These are phyloP conservation scores for Neonectria ditissima DNA, from an alignment of 2,329 filamentous ascomycete species.

Conservation along the genomic window DNA sequence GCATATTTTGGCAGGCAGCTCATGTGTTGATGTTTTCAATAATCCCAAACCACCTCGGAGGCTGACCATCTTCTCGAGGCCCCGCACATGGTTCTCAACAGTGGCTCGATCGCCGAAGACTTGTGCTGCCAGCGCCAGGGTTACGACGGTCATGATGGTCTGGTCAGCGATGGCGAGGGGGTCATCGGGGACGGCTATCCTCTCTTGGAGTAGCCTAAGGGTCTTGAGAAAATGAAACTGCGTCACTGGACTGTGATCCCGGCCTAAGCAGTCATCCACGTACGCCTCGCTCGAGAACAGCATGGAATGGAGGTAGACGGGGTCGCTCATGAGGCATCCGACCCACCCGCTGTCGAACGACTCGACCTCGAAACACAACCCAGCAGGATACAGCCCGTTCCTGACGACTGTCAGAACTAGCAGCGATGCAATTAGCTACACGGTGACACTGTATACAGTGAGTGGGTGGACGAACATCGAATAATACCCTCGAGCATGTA, in stretches of 20 bases:
- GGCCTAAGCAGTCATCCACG: slow-evolving; percentile 16
- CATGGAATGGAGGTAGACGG: slow-evolving; percentile 35
- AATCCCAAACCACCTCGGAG: slow-evolving; percentile 34
- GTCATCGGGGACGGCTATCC: slow-evolving; percentile 16
- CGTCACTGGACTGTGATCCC: slow-evolving; percentile 15
- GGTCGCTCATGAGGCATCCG: slow-evolving; percentile 29
- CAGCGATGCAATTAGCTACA: background rate
- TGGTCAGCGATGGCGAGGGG: slow-evolving; percentile 24
- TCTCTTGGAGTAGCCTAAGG: slow-evolving; percentile 31
- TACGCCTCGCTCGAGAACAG: slow-evolving; percentile 32
- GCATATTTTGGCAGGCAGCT: slow-evolving; percentile 38
- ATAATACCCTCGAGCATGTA: slow-evolving; percentile 36
- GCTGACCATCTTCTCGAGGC: slow-evolving; percentile 33
- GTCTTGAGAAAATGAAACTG: slow-evolving; percentile 39
- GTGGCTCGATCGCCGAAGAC: slow-evolving; percentile 27
- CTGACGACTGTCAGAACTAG: slow-evolving; percentile 2
- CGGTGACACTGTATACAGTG: background rate
- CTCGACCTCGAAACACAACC: slow-evolving; percentile 36
- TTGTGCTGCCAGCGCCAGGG: slow-evolving; percentile 29
- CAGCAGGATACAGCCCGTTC: slow-evolving; percentile 30
- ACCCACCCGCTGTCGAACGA: slow-evolving; percentile 31
- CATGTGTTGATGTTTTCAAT: slow-evolving; percentile 32
- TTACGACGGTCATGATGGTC: slow-evolving; percentile 36
- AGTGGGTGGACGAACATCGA: slow-evolving; percentile 22
- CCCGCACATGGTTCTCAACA: slow-evolving; percentile 31